These are phyloP conservation scores for Fusarium pilosicola DNA, from an alignment of 2,329 filamentous ascomycete species.

Conservation along the genomic window DNA sequence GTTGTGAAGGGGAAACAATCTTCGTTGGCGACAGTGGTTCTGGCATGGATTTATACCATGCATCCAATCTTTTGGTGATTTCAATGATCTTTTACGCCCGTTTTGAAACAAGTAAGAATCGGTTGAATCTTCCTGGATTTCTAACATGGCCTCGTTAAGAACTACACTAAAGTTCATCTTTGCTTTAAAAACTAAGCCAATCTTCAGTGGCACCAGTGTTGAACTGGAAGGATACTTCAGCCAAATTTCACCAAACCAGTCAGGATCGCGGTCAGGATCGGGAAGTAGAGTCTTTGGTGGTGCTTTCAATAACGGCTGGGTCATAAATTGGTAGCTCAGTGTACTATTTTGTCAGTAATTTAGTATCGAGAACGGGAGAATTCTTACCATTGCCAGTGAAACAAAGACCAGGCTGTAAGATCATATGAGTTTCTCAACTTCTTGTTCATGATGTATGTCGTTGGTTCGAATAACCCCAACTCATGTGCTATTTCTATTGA, in stretches of 20 bases:
- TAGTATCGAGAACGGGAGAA: too few relatives aligned
- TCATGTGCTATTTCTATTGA: background rate
- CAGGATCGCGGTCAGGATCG: background rate
- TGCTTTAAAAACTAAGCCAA: background rate
- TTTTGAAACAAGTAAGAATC: background rate
- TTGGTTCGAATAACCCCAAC: constrained; percentile 5
- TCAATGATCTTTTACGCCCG: background rate
- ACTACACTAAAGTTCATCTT: background rate
- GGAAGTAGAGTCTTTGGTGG: background rate
- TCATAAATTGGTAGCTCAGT: constrained; percentile 3
- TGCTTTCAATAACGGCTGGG: background rate
- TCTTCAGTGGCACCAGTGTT: background rate
- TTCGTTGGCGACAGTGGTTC: background rate
- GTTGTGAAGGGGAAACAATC: constrained; percentile 12
- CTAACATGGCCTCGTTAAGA: background rate
- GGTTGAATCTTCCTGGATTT: background rate
- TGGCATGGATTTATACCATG: background rate
- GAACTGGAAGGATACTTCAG: constrained; percentile 7
- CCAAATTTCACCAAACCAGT: constrained; percentile 17
- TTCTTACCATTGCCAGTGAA: constrained; percentile 14
- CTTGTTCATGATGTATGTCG: constrained; percentile 1
- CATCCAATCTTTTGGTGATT: fast-evolving
- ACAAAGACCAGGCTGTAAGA: constrained; percentile 18
- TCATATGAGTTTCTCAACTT: background rate
- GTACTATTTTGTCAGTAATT: background rate